Base-by-base conservation (phyloP, 1,284 basidiomycete genomes). In the Boletellus deceptivus region DNA sequence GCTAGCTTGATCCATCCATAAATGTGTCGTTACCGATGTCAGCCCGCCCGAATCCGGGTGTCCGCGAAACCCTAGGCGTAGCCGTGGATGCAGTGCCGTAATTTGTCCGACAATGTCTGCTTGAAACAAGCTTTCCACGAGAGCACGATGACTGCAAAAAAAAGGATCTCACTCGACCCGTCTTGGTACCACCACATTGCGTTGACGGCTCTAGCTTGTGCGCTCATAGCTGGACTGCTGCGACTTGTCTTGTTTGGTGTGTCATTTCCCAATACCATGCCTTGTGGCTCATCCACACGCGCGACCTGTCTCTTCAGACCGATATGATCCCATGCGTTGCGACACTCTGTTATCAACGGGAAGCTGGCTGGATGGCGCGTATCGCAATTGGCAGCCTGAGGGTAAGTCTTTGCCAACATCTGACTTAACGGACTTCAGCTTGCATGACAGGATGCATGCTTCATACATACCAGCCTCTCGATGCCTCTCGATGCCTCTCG, bases 341-440 rank as follows among this genome's bases (percentile, higher is more conserved):
- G 73, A 78, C 53, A 78, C 88, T 1, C 68, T 93, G 27, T 67
- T 92, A 45, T 83, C 76, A 39, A 74, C 73, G 36, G 91, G 92
- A n/a, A 79, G 78, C 59, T 95, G 91, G 91, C 68, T 92, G 49
- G 91, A 92, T 67, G 68, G 71, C 33, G 69, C 64, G 41, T 77
- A 78, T 64, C 75, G 69, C 56, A 86, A 84, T 62, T 94, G 91
- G 91, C 91, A 94, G 65, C 91, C 91, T 6, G 81, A 91, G 58
- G 91, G 90, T 86, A 60, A 57, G 80, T 46, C 25, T 54, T 46
- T 41, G 48, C 18, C 20, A 13, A 41, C 20, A 13, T 13, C 3
- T n/a, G 6, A 27, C 35, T 44, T 10, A 20, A 50, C 35, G 48
- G 44, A 52, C 51, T 54, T 53, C 43, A 57, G 31, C 43, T 38